Evolutionary conservation across 1,284 basidiomycete genomes (phyloP).

Genomic region (Ceratobasidium sp.): DNA sequence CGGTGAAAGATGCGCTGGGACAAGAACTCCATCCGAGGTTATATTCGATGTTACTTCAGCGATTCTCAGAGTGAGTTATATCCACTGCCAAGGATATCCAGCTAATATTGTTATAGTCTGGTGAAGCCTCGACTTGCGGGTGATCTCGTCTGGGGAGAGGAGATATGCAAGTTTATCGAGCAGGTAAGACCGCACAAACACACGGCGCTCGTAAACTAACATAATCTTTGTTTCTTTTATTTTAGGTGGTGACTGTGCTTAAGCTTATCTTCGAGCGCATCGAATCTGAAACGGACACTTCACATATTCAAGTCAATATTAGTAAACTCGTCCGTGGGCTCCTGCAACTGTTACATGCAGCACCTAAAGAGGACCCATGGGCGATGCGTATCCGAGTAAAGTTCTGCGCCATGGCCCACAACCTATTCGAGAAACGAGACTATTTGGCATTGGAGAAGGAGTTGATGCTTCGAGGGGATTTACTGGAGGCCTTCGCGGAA

Average conservation of each 20-base stretch:
- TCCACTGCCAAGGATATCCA: background rate
- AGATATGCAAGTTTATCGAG: constrained; percentile 75
- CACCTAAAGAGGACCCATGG: constrained; percentile 60
- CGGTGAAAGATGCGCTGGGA: constrained; percentile 82
- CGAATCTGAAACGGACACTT: constrained; percentile 63
- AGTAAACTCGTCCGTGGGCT: constrained; percentile 71
- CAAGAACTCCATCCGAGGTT: constrained; percentile 77
- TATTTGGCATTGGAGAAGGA: constrained; percentile 71
- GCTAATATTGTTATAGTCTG: background rate
- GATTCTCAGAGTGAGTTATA: constrained; percentile 22
- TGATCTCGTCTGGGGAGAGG: constrained; percentile 62
- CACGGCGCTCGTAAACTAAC: constrained; percentile 35
- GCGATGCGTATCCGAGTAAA: constrained; percentile 75
- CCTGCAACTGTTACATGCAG: constrained; percentile 72
- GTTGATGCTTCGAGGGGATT: constrained; percentile 69
- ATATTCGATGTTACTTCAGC: constrained; percentile 67
- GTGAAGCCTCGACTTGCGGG: constrained; percentile 48
- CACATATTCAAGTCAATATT: constrained; percentile 74
- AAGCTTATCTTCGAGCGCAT: constrained; percentile 80
- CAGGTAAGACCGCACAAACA: constrained; percentile 61
- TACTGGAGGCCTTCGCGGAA: constrained; percentile 78
- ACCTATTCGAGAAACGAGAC: constrained; percentile 70
- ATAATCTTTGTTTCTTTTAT: no score
- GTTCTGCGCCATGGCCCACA: constrained; percentile 79
- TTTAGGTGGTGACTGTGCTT: constrained; percentile 70